Conservation (phyloP, 306 rosid genomes). For the Fragaria vesca region DNA sequence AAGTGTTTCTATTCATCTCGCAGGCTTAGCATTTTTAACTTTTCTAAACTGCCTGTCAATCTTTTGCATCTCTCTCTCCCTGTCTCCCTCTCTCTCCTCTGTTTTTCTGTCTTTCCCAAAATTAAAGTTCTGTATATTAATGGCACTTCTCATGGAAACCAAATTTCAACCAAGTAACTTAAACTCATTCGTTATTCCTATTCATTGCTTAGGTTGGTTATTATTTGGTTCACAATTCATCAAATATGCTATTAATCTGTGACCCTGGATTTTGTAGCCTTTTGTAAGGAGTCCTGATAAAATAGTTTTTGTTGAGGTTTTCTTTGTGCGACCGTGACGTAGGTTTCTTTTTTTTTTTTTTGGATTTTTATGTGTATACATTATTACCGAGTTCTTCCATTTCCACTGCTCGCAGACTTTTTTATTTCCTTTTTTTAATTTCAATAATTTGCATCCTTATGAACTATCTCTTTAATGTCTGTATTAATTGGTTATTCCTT, state of each 20-base stretch:
- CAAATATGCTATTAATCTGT: background rate
- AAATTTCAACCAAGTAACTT: background rate
- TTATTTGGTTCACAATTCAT: background rate
- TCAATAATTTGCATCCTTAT: constrained; percentile 10
- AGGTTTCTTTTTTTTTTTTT: background rate
- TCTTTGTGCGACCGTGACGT: background rate
- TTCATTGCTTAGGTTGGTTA: background rate
- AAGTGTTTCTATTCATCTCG: background rate
- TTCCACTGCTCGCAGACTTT: background rate
- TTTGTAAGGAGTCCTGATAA: background rate
- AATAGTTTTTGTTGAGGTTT: background rate
- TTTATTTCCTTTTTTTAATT: background rate
- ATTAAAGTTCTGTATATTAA: background rate
- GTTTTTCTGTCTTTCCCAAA: no score
- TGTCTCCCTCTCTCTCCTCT: background rate
- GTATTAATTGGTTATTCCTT: constrained; percentile 39
- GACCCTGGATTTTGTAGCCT: background rate
- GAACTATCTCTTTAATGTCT: constrained; percentile 26
- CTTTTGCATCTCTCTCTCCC: background rate
- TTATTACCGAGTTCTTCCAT: background rate
- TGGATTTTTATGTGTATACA: background rate
- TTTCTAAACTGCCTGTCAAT: background rate
- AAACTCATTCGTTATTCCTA: background rate
- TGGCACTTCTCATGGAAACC: background rate
- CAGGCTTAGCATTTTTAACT: background rate